Base-by-base conservation (phyloP, 148 eudicot species). In the Diospyros lotus region DNA sequence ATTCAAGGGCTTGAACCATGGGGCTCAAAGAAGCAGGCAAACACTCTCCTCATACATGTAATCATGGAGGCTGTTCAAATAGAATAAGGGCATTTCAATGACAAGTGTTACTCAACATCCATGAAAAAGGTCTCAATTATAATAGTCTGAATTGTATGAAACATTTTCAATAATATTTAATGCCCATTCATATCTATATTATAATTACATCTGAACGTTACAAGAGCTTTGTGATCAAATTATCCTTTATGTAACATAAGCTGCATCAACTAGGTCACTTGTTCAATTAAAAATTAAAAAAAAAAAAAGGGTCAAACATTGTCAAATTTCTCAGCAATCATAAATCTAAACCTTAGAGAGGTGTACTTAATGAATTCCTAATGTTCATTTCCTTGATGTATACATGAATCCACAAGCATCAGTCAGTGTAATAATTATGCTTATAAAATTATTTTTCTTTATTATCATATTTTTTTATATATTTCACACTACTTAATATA, bases 41-140 rank as follows among this genome's bases (percentile, higher is more conserved):
- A 93, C 91, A 51, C 96, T 91, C 84, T 93, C 96, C 75, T 89
- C 94, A 39, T 89, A 73, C 92, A 93, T 85, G 76, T 86, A 93
- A 66, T 93, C 64, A 42, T 4, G 88, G 83, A 92, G 81, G 86
- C 98, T 95, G 96, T 80, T 81, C 1, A 55, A 68, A 40, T 43
- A 48, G 41, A 15, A 13, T 50, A 38, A 38, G n/a, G 38, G 28
- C 14, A 15, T 28, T 69, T 69, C 28, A 71, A 50, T 3, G 41
- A n/a, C 4, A 8, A 42, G 48, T 12, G 38, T 39, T 56, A 42
- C 17, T 56, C 28, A 0, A 11, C 1, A 10, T 18, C 42, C 1
- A 11, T 52, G 8, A 68, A 38, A 12, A 48, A 68, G 28, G 6
- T 9, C 42, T 8, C 41, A 11, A 28, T 28, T 67, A 10, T 7